Evolutionary conservation across 2,329 filamentous ascomycete species (phyloP).

Genomic region (Mycogone perniciosa): DNA sequence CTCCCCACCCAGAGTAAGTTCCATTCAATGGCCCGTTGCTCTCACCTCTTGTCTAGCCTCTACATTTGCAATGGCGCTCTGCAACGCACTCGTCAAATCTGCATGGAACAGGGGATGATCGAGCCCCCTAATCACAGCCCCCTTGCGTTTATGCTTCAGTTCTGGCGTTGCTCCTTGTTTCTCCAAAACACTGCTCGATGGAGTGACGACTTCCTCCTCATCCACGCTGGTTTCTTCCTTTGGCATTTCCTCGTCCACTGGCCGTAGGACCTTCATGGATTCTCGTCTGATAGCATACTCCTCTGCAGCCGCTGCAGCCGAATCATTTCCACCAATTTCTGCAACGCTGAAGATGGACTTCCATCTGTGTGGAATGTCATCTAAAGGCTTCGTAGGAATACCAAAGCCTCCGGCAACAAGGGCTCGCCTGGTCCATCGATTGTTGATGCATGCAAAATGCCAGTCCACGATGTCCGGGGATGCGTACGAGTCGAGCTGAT

Average conservation of each 20-base stretch:
- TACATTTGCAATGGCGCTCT: slow-evolving; percentile 78
- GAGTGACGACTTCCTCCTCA: slow-evolving; percentile 24
- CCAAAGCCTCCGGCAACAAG: slow-evolving; percentile 85
- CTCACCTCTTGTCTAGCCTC: slow-evolving; percentile 43
- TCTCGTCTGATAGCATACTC: slow-evolving; percentile 48
- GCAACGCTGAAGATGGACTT: slow-evolving; percentile 94
- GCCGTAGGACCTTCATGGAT: slow-evolving; percentile 7
- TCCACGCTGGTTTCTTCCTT: slow-evolving; percentile 16
- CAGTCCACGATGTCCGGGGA: slow-evolving; percentile 79
- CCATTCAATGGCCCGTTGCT: neutral
- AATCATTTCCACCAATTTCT: slow-evolving; percentile 67
- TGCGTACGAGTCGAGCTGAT: slow-evolving; percentile 83
- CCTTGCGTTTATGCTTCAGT: slow-evolving; percentile 36
- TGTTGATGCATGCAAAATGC: slow-evolving; percentile 93
- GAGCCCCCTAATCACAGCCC: slow-evolving; percentile 71
- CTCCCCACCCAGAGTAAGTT: too few relatives aligned
- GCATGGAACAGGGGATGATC: slow-evolving; percentile 92
- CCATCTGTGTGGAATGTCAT: slow-evolving; percentile 61
- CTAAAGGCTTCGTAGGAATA: slow-evolving; percentile 54
- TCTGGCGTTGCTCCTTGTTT: slow-evolving; percentile 29
- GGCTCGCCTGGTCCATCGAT: slow-evolving; percentile 84
- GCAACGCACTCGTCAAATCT: slow-evolving; percentile 80
- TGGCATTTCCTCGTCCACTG: slow-evolving; percentile 33
- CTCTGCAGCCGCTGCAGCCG: slow-evolving; percentile 64
- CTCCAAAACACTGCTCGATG: neutral